Evolutionary conservation across 129 eudicot species (phyloP), one percentile per base, ranked within the genome.

Genomic region (Deinandra increscens): DNA sequence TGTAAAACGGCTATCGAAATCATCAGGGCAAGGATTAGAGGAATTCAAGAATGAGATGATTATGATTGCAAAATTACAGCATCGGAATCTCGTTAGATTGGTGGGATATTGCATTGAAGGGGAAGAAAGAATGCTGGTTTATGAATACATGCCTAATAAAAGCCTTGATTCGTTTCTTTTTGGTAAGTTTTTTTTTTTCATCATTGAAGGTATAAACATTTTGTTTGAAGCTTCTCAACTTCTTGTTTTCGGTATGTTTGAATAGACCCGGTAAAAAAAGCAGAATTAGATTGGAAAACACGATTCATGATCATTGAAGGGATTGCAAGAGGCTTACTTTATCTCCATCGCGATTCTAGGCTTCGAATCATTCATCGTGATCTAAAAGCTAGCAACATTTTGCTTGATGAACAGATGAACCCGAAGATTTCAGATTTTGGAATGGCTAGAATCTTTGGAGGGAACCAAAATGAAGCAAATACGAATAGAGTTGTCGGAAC

Each of bases 351-450:
- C 75, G 97, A 90, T 79, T 90, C 97, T 29, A 83, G 94, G 68
- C 88, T 85, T 29, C 70, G 86, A 33, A 90, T 90, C 44, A 84
- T 86, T 59, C 95, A 90, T 62, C 78, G 96, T 23, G 96, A 89
- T 78, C 60, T 89, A 9, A 89, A 89, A 78, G 88, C 79, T 45
- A 76, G 96, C 76, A 89, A 89, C 72, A 82, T 89, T 61, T 73
- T 89, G 76, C 77, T 90, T 39, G 94, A 86, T 72, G 91, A 69
- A 69, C 87, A 90, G 18, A 79, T 88, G 96, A 83, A 78, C 74
- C 98, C 98, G 1, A 92, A 92, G 75, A 92, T 92, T 72, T 89
- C 98, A 63, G 98, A 92, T 70, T 92, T 92, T 75, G 92, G 92
- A 49, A 78, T 83, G 86, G 92, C 92, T 13, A 81, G 87, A 64